Evolutionary conservation across 345 rosid genomes (phyloP), one percentile per base, ranked within the genome.

Genomic region (Dipteronia dyeriana): DNA sequence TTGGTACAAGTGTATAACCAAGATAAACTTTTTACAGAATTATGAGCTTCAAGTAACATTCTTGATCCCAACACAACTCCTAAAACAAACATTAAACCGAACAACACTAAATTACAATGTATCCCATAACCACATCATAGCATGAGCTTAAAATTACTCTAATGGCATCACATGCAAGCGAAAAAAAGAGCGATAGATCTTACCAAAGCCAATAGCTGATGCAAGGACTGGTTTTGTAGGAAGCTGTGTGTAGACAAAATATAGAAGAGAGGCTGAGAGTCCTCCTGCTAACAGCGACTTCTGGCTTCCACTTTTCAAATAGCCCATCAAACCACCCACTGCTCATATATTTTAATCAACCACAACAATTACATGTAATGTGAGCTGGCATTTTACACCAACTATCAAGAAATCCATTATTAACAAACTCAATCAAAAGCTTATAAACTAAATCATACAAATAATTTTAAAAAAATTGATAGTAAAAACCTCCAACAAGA

Each of bases 321-420:
- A 95, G 57, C 98, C 98, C 94, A 95, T 86, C 72, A 84, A 75
- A 43, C 98, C 98, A 81, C 99, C 99, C 81, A 85, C 98, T 95
- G 82, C 49, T 17, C 69, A 83, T 29, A 45, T 61, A 31, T 25
- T 67, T 41, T 34, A 5, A 34, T 34, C 11, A 79, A 29, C 74
- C 31, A 19, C 61, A 56, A 41, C 49, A 56, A 45, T 22, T 20
- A 74, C 51, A 68, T 29, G 3, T 25, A 70, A 70, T 60, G 16
- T 49, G 54, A 49, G 9, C 2, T 16, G 2, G 22, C 29, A 56
- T 57, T 68, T 4, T 34, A 34, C 38, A 34, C 38, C 4, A 34
- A 34, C 38, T 34, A 34, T 59, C 20, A 7, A 20, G 22, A 16
- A 26, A 25, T 34, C 38, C 6, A 34, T 34, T 34, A 34, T 34